Percentiles rank a stretch among this genome's conserved stretches.
Evolutionary conservation across 2,329 filamentous ascomycete species (phyloP).

Genomic region (Pseudogymnoascus sp.): DNA sequence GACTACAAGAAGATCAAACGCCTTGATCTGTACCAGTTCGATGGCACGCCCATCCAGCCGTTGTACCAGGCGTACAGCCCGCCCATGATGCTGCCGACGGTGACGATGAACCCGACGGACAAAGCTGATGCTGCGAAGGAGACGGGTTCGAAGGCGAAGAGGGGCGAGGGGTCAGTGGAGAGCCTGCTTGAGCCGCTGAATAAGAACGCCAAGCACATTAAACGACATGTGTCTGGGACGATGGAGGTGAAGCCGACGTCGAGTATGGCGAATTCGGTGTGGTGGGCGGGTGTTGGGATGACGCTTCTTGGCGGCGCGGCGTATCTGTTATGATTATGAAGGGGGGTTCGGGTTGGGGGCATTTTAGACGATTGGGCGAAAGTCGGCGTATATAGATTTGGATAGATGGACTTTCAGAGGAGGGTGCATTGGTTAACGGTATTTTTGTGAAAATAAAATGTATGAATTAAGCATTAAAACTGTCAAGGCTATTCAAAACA

Average conservation of each 20-base stretch:
- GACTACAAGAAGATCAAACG: constrained; percentile 52
- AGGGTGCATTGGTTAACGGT: neutral
- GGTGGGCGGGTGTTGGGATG: constrained; percentile 28
- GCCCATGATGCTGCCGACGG: constrained; percentile 62
- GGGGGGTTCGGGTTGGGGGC: neutral
- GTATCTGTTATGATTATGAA: constrained; percentile 23
- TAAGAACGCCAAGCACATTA: constrained; percentile 24
- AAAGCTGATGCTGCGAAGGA: constrained; percentile 30
- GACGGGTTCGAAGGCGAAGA: constrained; percentile 29
- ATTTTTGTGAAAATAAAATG: neutral
- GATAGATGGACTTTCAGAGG: neutral
- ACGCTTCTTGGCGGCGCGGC: constrained; percentile 27
- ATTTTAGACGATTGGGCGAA: neutral
- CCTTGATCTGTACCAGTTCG: constrained; percentile 54
- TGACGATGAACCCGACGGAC: constrained; percentile 50
- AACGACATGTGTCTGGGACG: constrained; percentile 13
- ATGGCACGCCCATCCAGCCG: constrained; percentile 57
- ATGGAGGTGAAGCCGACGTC: constrained; percentile 13
- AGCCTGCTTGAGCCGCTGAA: constrained; percentile 31
- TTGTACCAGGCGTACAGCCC: constrained; percentile 57
- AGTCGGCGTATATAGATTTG: neutral
- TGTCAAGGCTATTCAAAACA: constrained; percentile 39
- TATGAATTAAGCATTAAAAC: constrained; percentile 6
- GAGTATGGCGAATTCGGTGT: constrained; percentile 22
- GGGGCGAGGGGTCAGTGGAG: constrained; percentile 26